Base-by-base conservation (phyloP, 2,329 filamentous ascomycete species). In the Camptophora hylomeconis region DNA sequence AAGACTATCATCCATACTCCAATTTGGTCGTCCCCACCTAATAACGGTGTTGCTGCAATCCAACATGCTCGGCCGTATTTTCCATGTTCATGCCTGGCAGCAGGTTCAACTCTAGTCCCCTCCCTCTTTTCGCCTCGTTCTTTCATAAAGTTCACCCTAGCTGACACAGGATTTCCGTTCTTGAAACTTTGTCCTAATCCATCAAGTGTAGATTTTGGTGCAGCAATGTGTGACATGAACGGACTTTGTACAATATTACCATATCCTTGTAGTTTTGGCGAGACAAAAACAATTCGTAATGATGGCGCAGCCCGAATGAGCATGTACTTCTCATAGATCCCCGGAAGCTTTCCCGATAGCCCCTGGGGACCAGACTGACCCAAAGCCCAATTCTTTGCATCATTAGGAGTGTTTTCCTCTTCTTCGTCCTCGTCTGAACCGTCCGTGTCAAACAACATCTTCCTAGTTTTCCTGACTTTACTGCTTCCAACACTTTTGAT, bases 1-100 rank as follows among this genome's bases (percentile, higher is more conserved):
- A 62, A 49, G 3, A 62, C 55, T 2, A 60, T 44, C 56, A 62
- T 61, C 58, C 58, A 62, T 1, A 62, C 58, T 5, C 58, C 58
- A 9, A 61, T 52, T 23, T 45, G 46, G 17, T 56, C 55, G 31
- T 61, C 57, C 12, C 43, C 47, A 5, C 57, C 58, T 7, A 59
- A 36, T 7, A 62, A 32, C 2, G 58, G 58, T 11, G 58, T 62
- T 31, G 57, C 60, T 27, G 60, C 57, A 5, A 61, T 48, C 51
- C 57, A 62, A 21, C 56, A 48, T 13, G 49, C 26, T 29, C 32
- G 32, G 12, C 33, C 31, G 8, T 31, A 31, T 15, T 36, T 33
- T n/a, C 31, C 21, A 17, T 35, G 24, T 27, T 38, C 33, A 14
- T 38, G 27, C 26, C 40, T 32, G 15, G 31, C 28, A 31, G 26